phyloP scores from a whole-genome alignment of 148 eudicot genomes.

The Oxyria digyna region DNA sequence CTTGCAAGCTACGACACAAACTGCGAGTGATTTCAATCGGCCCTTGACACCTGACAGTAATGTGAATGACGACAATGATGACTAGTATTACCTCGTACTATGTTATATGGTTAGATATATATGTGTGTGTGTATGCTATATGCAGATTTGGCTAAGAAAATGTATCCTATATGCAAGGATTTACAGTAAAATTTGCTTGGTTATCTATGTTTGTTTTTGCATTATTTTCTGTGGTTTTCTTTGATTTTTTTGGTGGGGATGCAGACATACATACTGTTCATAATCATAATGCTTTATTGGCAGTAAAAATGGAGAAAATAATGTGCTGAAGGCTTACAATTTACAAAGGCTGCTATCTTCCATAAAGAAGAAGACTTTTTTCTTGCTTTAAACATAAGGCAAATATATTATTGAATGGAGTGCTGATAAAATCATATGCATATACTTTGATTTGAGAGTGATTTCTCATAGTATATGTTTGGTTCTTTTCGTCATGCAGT shows the following conservation, averaged over 20 bases:
- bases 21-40: conserved; percentile 18
- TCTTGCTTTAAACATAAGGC: not conserved
- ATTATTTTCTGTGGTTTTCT: not conserved
- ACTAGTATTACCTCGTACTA: not conserved
- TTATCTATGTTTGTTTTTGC: not conserved
- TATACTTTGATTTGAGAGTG: not conserved
- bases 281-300: not conserved
- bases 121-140: not conserved
- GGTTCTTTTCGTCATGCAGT: too few relatives aligned
- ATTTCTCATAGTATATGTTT: not conserved
- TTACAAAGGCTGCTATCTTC: conserved; percentile 6
- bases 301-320: not conserved
- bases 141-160: not conserved
- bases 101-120: not conserved
- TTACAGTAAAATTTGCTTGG: too few relatives aligned
- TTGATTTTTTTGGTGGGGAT: not conserved
- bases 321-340: not conserved
- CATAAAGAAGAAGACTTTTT: not conserved
- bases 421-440: not conserved
- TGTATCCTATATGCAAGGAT: not conserved
- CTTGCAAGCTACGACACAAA: conserved; percentile 80
- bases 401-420: not conserved
- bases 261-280: not conserved
- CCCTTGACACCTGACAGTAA: too few relatives aligned
- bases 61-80: conserved; percentile 3